These are phyloP conservation scores for Candida loeiensis DNA, from an alignment of 805 yeast genomes.

Conservation along the genomic window DNA sequence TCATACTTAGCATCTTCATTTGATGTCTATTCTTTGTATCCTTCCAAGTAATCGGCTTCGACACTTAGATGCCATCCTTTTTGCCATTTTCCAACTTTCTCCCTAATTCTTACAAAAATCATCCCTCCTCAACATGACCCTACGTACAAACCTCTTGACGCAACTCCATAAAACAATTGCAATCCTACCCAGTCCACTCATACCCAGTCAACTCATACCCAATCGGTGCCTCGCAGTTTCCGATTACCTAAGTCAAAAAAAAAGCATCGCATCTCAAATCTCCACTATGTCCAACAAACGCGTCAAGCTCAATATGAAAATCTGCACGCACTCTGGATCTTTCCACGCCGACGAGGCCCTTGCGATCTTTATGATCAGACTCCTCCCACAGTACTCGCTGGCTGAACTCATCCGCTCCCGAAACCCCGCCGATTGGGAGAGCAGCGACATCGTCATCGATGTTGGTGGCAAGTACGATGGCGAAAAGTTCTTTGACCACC, in stretches of 20 bases:
- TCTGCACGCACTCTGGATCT: constrained; percentile 89
- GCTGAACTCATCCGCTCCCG: constrained; percentile 80
- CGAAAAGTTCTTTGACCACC: constrained; percentile 87
- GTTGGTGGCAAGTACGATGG: constrained; percentile 91
- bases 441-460: constrained; percentile 89
- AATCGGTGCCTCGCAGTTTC: too few species aligned
- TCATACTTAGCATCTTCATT: too few species aligned
- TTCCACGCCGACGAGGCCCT: constrained; percentile 97
- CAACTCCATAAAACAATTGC: too few species aligned
- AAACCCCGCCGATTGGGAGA: constrained; percentile 76
- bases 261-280: constrained; percentile 3
- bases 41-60: too few species aligned
- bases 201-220: too few species aligned
- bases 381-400: constrained; percentile 62
- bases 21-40: too few species aligned
- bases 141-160: too few species aligned
- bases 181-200: too few species aligned
- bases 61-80: too few species aligned
- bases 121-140: too few species aligned
- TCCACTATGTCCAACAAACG: constrained; percentile 2
- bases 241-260: constrained; percentile 1
- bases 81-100: too few species aligned
- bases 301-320: constrained; percentile 27
- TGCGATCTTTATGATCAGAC: constrained; percentile 81
- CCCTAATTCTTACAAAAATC: too few species aligned